Evolutionary conservation across 345 rosid genomes (phyloP).

Genomic region (Salix udensis): DNA sequence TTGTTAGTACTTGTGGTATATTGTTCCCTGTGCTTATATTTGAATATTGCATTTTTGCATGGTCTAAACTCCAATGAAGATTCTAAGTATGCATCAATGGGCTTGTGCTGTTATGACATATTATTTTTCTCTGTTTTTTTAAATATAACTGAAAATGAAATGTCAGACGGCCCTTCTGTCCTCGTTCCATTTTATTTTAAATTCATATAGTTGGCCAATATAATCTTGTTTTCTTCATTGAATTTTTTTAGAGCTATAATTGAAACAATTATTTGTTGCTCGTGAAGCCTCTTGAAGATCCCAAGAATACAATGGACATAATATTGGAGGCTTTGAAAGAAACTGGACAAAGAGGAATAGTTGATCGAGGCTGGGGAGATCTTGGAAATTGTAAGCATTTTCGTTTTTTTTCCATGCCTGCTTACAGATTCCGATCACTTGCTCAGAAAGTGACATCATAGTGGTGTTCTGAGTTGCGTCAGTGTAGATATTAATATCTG

Average conservation of each 20-base stretch:
- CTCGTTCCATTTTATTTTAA: background rate
- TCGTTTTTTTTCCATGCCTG: background rate
- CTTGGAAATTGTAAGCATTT: constrained; percentile 71
- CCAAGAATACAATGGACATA: constrained; percentile 61
- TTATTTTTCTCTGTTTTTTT: background rate
- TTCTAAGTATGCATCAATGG: background rate
- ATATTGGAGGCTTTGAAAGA: constrained; percentile 80
- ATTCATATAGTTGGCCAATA: background rate
- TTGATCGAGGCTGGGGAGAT: constrained; percentile 95
- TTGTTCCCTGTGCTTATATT: background rate
- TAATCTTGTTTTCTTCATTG: background rate
- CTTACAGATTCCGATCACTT: background rate
- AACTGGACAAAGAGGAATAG: constrained; percentile 87
- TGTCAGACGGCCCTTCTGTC: background rate
- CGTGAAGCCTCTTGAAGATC: constrained; percentile 90
- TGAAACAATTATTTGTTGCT: constrained; percentile 13
- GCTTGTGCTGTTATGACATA: background rate
- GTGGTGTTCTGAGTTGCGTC: background rate
- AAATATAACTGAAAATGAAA: background rate
- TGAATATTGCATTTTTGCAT: background rate
- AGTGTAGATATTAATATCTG: background rate
- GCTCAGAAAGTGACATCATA: background rate
- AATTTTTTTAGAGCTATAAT: constrained; percentile 1
- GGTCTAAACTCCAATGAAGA: background rate
- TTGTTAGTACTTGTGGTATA: background rate